phyloP scores from a whole-genome alignment of 2,329 filamentous ascomycete genomes.

The Sporothrix pallida region DNA sequence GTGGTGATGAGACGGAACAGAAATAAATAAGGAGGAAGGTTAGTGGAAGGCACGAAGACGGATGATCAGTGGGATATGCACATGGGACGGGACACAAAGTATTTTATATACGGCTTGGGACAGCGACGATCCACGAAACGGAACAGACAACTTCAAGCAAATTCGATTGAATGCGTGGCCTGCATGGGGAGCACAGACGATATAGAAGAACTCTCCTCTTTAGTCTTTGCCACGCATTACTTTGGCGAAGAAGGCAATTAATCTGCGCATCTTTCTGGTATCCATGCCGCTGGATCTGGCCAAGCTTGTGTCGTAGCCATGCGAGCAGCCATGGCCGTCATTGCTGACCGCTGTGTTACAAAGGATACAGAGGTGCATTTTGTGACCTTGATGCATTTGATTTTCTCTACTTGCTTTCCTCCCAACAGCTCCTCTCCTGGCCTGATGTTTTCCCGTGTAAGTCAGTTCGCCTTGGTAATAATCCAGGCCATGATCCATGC shows the following conservation, averaged over 20 bases:
- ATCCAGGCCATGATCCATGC: slow-evolving; percentile 2
- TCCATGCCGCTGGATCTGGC: slow-evolving; percentile 3
- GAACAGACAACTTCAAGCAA: too few relatives aligned
- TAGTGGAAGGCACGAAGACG: too few relatives aligned
- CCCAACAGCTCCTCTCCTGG: background rate
- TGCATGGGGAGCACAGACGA: slow-evolving; percentile 10
- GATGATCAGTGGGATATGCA: background rate
- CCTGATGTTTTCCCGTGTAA: background rate
- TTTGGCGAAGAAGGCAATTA: background rate
- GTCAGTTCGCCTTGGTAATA: slow-evolving; percentile 1
- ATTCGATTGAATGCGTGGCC: background rate
- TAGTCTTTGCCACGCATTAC: background rate
- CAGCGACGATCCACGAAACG: background rate
- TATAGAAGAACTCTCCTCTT: background rate
- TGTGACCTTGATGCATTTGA: too few relatives aligned
- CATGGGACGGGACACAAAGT: background rate
- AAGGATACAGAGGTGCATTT: background rate
- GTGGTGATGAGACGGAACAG: background rate
- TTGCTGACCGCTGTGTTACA: slow-evolving; percentile 15
- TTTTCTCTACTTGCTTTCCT: background rate
- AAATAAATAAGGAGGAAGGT: background rate
- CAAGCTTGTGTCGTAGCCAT: background rate
- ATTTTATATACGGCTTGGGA: slow-evolving; percentile 6
- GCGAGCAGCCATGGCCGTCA: background rate
- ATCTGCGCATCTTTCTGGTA: background rate